A percentile compares a stretch with the other conserved stretches of the same genome.
Conservation (phyloP, 148 eudicot genomes). For the Camellia japonica region DNA sequence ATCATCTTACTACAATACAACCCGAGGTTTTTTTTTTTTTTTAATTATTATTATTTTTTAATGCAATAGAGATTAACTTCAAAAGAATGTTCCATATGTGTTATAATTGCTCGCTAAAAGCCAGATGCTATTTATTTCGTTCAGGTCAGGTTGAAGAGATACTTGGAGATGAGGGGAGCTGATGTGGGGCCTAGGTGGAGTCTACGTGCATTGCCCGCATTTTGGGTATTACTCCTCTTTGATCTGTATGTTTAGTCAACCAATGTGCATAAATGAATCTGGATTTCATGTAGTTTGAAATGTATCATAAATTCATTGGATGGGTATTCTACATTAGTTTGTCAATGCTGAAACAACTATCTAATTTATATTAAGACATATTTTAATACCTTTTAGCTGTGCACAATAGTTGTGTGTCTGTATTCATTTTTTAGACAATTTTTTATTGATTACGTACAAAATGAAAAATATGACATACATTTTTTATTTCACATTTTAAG, state of each 20-base stretch:
- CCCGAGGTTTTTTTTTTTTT: conserved; percentile 64
- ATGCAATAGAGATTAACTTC: background rate
- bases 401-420: background rate
- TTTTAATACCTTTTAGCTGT: background rate
- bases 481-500: background rate
- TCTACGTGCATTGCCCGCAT: conserved; percentile 94
- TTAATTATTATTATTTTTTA: background rate
- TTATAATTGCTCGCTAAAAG: background rate
- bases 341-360: background rate
- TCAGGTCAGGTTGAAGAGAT: conserved; percentile 96
- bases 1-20: conserved; percentile 92
- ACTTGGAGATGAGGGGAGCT: conserved; percentile 98
- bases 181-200: conserved; percentile 99
- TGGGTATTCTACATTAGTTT: background rate
- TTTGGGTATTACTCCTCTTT: conserved; percentile 64
- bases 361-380: background rate
- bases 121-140: conserved; percentile 18
- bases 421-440: background rate
- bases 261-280: background rate
- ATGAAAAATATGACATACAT: background rate
- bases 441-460: background rate
- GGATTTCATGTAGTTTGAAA: background rate
- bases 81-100: background rate
- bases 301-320: background rate
- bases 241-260: background rate